Conservation (phyloP, 768 basidiomycete genomes). For the Pleurotus pulmonarius region DNA sequence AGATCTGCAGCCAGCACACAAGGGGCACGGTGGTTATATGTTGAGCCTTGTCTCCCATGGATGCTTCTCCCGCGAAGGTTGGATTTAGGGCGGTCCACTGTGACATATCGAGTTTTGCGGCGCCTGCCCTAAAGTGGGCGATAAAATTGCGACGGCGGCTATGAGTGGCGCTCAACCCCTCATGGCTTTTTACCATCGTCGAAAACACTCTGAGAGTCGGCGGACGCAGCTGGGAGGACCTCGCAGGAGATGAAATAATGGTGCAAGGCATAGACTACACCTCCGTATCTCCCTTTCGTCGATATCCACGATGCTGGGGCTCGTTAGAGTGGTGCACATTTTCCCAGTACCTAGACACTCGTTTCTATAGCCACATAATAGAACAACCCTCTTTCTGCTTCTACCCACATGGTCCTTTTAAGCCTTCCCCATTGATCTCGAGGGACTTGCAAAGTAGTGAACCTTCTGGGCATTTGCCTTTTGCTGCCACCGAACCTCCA, state of each 20-base stretch:
- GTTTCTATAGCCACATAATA: constrained; percentile 7
- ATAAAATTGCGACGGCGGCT: constrained; percentile 7
- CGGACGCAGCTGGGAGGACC: constrained; percentile 46
- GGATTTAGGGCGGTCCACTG: neutral
- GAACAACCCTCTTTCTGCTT: neutral
- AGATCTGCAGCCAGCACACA: too few species aligned
- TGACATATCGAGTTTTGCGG: neutral
- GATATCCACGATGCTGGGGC: constrained; percentile 55
- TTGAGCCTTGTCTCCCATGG: neutral
- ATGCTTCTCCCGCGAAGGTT: constrained; percentile 7
- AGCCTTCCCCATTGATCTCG: neutral
- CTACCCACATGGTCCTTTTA: neutral
- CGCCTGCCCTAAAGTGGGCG: constrained; percentile 20
- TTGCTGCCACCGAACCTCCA: constrained; percentile 1
- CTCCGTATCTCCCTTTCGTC: constrained; percentile 83
- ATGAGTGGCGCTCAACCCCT: constrained; percentile 34
- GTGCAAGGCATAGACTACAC: constrained; percentile 85
- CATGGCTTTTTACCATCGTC: constrained; percentile 35
- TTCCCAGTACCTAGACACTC: constrained; percentile 10
- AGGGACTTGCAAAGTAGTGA: neutral
- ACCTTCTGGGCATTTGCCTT: neutral
- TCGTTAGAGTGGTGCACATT: constrained; percentile 88
- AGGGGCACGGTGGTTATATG: too few species aligned
- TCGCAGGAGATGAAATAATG: constrained; percentile 91
- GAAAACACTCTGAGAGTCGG: constrained; percentile 32